Evolutionary conservation across 768 basidiomycete species (phyloP).

Genomic region (Boletus pseudopeckii): DNA sequence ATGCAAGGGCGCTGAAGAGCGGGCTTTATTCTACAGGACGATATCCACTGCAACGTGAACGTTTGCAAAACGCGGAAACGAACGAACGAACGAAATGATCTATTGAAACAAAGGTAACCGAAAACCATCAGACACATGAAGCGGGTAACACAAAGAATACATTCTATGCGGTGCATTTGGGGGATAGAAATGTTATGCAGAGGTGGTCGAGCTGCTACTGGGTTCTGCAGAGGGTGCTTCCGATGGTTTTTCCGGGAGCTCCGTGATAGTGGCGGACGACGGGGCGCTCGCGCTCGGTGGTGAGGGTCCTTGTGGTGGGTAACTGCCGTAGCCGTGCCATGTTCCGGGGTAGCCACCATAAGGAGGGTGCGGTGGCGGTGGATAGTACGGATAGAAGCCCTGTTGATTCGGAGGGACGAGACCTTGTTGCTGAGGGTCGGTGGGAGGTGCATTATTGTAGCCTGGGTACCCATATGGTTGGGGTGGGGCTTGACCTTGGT

Average conservation of each 20-base stretch:
- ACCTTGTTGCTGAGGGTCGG: conserved; percentile 28
- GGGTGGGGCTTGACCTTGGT: conserved; percentile 16
- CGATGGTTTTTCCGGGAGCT: conserved; percentile 26
- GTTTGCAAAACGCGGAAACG: not conserved
- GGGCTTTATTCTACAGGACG: conserved; percentile 25
- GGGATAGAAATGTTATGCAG: conserved; percentile 19
- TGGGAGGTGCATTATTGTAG: conserved; percentile 16
- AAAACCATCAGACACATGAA: conserved; percentile 12
- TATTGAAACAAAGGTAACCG: conserved; percentile 26
- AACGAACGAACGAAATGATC: conserved; percentile 15
- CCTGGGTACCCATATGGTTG: conserved; percentile 26
- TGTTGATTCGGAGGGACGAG: conserved; percentile 19
- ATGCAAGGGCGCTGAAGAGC: conserved; percentile 14
- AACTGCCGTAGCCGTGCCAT: conserved; percentile 31
- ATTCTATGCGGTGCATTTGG: conserved; percentile 19
- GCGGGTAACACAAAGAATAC: conserved; percentile 20
- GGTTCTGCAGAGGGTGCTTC: conserved; percentile 20
- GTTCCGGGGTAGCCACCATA: conserved; percentile 30
- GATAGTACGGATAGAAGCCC: conserved; percentile 33
- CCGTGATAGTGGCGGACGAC: conserved; percentile 12
- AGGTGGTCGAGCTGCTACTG: conserved; percentile 12
- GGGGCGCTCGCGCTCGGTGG: conserved; percentile 17
- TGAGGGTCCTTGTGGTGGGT: conserved; percentile 28
- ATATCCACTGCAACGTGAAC: conserved; percentile 13
- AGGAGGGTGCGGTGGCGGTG: conserved; percentile 24